phyloP scores from a whole-genome alignment of 495 filamentous ascomycete species.

The Talaromyces borbonicus region DNA sequence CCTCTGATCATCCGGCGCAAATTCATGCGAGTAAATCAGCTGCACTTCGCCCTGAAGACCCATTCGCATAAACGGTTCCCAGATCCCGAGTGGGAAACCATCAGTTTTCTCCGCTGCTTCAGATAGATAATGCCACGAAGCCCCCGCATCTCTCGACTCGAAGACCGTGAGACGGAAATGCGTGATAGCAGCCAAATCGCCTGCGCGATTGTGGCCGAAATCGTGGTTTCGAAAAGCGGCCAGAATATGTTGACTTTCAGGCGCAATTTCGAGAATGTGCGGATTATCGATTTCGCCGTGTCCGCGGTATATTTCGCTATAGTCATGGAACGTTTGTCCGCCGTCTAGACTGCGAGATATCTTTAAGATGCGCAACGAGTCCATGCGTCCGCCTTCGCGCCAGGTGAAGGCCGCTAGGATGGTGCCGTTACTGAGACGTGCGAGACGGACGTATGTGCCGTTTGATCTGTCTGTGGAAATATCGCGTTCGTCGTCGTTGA shows the following conservation, averaged over 20 bases:
- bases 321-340: constrained; percentile 24
- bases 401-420: constrained; percentile 32
- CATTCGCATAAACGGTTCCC: constrained; percentile 53
- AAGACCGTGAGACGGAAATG: constrained; percentile 55
- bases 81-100: constrained; percentile 40
- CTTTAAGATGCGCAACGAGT: constrained; percentile 20
- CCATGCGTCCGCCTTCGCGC: constrained; percentile 14
- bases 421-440: constrained; percentile 27
- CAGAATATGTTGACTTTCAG: constrained; percentile 34
- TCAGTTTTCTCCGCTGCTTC: constrained; percentile 35
- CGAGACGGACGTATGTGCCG: constrained; percentile 32
- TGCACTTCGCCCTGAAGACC: constrained; percentile 41
- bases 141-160: constrained; percentile 43
- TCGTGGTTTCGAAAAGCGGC: constrained; percentile 55
- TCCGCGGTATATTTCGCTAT: constrained; percentile 28
- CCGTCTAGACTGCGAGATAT: constrained; percentile 30
- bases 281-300: constrained; percentile 49
- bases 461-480: constrained; percentile 28
- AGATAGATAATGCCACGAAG: constrained; percentile 43
- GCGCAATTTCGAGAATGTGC: constrained; percentile 42
- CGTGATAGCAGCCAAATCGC: constrained; percentile 17
- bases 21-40: constrained; percentile 49
- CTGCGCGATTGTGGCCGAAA: constrained; percentile 16
- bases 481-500: constrained; percentile 30
- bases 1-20: constrained; percentile 46